These are phyloP conservation scores for Iris macrosiphon DNA, from an alignment of 106 monocot genomes.

Conservation along the genomic window DNA sequence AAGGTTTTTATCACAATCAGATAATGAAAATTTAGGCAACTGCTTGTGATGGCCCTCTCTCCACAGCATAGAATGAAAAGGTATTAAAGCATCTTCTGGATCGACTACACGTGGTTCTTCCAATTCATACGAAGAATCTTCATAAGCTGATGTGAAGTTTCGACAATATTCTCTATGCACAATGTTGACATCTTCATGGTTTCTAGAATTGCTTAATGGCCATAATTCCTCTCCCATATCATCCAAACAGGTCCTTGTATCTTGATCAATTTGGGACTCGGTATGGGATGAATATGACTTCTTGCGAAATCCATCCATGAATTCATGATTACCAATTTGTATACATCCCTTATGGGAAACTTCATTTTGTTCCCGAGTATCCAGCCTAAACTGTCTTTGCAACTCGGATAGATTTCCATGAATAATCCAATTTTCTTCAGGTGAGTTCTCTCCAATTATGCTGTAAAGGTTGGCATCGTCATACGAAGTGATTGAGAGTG, in stretches of 20 bases:
- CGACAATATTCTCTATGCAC: neutral
- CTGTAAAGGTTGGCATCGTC: constrained; percentile 5
- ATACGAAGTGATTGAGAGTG: constrained; percentile 15
- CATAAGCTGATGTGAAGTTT: neutral
- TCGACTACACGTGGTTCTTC: neutral
- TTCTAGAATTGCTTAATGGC: neutral
- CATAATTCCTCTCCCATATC: neutral
- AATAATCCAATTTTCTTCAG: constrained; percentile 5
- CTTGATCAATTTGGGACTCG: constrained; percentile 2
- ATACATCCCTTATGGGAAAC: constrained; percentile 1
- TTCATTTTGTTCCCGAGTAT: constrained; percentile 2
- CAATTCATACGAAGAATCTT: neutral
- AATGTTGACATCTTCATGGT: neutral
- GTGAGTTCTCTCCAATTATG: constrained; percentile 7
- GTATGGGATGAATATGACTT: constrained; percentile 1
- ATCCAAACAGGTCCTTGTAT: neutral
- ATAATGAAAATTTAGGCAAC: constrained; percentile 1
- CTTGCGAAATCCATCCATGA: neutral
- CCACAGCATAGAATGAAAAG: neutral
- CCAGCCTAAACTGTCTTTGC: neutral
- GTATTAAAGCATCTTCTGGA: constrained; percentile 5
- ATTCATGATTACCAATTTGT: neutral
- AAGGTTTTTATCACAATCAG: neutral
- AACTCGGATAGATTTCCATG: constrained; percentile 6
- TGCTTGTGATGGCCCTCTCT: neutral